These are phyloP conservation scores for Fagus crenata DNA, from an alignment of 306 rosid genomes.

Conservation along the genomic window DNA sequence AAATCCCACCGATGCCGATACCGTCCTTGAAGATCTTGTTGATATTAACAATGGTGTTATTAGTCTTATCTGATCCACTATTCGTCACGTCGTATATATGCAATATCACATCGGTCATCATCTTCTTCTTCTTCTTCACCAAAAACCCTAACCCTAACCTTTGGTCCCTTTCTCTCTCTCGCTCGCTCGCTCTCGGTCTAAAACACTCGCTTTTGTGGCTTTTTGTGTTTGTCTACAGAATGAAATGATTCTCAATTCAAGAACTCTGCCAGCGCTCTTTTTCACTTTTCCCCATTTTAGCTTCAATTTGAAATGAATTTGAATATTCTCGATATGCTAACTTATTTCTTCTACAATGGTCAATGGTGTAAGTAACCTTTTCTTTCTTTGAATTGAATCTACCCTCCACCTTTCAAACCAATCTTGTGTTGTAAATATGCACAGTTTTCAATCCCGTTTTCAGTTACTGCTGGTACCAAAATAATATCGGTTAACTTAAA, in stretches of 20 bases:
- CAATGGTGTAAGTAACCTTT: neutral
- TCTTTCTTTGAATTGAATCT: neutral
- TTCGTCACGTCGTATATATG: conserved; percentile 94
- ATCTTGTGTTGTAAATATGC: too few relatives aligned
- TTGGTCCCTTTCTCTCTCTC: neutral
- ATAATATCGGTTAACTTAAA: too few relatives aligned
- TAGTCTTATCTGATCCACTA: conserved; percentile 98
- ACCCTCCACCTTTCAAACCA: too few relatives aligned
- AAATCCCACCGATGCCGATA: conserved; percentile 94
- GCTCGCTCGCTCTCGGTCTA: conserved; percentile 27
- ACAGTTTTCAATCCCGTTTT: too few relatives aligned
- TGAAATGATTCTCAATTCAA: conserved; percentile 30
- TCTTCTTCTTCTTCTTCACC: conserved; percentile 31
- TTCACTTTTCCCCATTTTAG: neutral
- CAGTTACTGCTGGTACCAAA: too few relatives aligned
- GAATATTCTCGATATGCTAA: conserved; percentile 31
- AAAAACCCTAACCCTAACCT: conserved; percentile 20
- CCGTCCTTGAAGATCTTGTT: conserved; percentile 99
- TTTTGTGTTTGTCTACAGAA: neutral
- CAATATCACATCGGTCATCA: conserved; percentile 63
- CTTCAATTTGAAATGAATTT: conserved; percentile 27
- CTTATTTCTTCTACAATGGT: neutral
- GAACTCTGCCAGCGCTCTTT: conserved; percentile 2
- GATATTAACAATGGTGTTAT: conserved; percentile 90
- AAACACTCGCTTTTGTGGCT: neutral